phyloP scores from a whole-genome alignment of 2,329 filamentous ascomycete genomes.

The Fusarium nodosum region DNA sequence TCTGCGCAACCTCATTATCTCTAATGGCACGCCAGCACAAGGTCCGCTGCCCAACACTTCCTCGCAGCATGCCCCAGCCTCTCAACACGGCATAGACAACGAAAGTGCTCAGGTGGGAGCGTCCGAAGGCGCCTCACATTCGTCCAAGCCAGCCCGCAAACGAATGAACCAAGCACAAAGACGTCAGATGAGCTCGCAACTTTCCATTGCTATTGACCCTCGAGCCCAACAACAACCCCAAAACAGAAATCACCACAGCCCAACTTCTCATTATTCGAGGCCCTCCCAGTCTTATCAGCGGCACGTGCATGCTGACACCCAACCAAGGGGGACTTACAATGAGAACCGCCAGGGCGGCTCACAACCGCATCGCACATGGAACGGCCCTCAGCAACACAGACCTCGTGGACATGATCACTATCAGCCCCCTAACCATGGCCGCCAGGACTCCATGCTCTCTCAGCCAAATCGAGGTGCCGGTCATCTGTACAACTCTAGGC shows the following conservation, averaged over 20 bases:
- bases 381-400: constrained; percentile 35
- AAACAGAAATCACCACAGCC: constrained; percentile 51
- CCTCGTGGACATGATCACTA: constrained; percentile 49
- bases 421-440: constrained; percentile 17
- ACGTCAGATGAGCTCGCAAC: constrained; percentile 71
- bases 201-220: constrained; percentile 68
- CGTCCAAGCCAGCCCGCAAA: constrained; percentile 58
- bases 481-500: constrained; percentile 44
- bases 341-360: constrained; percentile 34
- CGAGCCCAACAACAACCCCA: constrained; percentile 50
- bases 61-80: constrained; percentile 7
- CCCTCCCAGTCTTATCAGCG: constrained; percentile 44
- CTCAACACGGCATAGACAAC: constrained; percentile 1
- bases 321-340: constrained; percentile 33
- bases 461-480: constrained; percentile 34
- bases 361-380: constrained; percentile 43
- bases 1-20: constrained; percentile 71
- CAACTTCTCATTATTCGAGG: constrained; percentile 49
- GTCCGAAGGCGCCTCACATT: constrained; percentile 23
- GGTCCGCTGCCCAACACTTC: constrained; percentile 22
- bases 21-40: constrained; percentile 57
- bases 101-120: neutral
- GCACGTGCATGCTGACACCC: constrained; percentile 43
- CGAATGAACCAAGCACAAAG: constrained; percentile 74
- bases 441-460: constrained; percentile 12